A percentile compares a stretch with the other conserved stretches of the same genome.
These are phyloP conservation scores for Babesia bovis DNA, from an alignment of 169 alveolate species.

Conservation along the genomic window DNA sequence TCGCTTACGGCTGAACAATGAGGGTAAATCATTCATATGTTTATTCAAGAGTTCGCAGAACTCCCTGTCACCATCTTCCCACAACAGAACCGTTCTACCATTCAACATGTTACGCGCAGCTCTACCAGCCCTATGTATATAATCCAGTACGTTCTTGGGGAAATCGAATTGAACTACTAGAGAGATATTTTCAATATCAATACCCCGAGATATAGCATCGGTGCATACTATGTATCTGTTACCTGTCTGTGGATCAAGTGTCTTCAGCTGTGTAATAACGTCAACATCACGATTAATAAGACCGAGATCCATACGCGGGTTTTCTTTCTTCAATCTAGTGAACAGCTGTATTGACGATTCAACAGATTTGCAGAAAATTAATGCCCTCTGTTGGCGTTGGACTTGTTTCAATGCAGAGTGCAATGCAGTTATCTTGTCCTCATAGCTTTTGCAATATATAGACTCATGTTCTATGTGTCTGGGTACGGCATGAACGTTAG, in stretches of 20 bases:
- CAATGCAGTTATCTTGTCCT: constrained; percentile 5
- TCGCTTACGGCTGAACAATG: constrained; percentile 40
- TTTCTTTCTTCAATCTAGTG: not conserved
- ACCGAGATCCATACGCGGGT: constrained; percentile 19
- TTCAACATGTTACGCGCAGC: constrained; percentile 91
- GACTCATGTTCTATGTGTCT: constrained; percentile 12
- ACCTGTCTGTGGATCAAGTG: constrained; percentile 43
- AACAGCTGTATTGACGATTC: not conserved
- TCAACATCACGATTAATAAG: constrained; percentile 16
- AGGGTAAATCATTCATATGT: constrained; percentile 19
- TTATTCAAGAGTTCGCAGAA: constrained; percentile 12
- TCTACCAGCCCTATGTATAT: constrained; percentile 96
- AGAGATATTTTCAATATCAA: constrained; percentile 92
- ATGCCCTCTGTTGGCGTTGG: constrained; percentile 10
- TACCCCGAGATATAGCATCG: constrained; percentile 96
- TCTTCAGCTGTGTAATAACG: constrained; percentile 2
- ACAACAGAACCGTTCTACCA: constrained; percentile 23
- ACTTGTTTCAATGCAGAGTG: not conserved
- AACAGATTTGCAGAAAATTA: constrained; percentile 13
- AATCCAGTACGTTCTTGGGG: constrained; percentile 88
- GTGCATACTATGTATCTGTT: constrained; percentile 87
- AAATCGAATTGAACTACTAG: constrained; percentile 93
- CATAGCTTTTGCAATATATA: constrained; percentile 10
- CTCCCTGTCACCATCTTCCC: constrained; percentile 47
- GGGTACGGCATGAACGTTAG: constrained; percentile 6